A percentile compares a stretch with the other conserved stretches of the same genome.
Conservation (phyloP, 345 rosid species). For the Pugionium cornutum region DNA sequence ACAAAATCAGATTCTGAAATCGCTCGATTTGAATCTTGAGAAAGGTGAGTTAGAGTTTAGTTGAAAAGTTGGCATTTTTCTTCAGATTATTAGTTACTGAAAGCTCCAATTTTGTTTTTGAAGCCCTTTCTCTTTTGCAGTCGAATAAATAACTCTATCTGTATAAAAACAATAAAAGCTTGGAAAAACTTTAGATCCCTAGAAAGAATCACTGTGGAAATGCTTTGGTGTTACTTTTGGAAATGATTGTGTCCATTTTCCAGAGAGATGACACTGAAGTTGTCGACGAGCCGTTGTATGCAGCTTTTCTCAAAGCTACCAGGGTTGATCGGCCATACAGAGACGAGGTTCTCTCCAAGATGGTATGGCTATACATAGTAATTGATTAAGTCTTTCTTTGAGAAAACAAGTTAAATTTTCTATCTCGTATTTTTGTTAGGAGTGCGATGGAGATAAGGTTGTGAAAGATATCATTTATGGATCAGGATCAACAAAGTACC, state of each 20-base stretch:
- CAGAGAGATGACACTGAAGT: slow-evolving; percentile 84
- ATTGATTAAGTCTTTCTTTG: neutral
- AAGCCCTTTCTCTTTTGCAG: neutral
- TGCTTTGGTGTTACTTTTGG: neutral
- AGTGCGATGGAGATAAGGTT: slow-evolving; percentile 67
- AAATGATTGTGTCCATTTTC: slow-evolving; percentile 10
- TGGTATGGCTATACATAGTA: slow-evolving; percentile 42
- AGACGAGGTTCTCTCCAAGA: slow-evolving; percentile 58
- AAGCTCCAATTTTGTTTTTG: neutral
- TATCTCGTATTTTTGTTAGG: slow-evolving; percentile 39
- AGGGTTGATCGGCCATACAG: slow-evolving; percentile 66
- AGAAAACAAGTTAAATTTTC: neutral
- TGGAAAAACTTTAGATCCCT: neutral
- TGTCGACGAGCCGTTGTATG: slow-evolving; percentile 76
- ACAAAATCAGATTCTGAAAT: neutral
- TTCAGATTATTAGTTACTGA: neutral
- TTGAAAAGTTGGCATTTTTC: neutral
- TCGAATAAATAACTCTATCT: neutral
- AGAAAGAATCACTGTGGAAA: slow-evolving; percentile 16
- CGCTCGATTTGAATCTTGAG: slow-evolving; percentile 18
- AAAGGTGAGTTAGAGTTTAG: neutral
- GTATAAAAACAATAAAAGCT: neutral
- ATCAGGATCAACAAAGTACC: slow-evolving; percentile 68
- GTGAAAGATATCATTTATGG: slow-evolving; percentile 67
- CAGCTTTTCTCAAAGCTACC: slow-evolving; percentile 53